phyloP scores from a whole-genome alignment of 768 basidiomycete species.

The Sarcodon sp. region DNA sequence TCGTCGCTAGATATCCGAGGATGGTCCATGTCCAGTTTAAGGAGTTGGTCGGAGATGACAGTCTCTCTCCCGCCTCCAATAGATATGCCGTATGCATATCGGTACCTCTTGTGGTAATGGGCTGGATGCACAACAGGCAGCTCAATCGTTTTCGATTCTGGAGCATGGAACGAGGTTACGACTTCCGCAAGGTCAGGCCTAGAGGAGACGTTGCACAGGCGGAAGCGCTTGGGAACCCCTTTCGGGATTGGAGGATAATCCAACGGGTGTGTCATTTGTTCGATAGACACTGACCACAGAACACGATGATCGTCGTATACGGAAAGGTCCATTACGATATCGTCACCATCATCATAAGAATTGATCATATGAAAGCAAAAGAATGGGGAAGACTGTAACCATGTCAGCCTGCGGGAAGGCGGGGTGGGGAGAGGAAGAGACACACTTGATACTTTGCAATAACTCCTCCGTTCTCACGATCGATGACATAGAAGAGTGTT shows the following conservation, averaged over 20 bases:
- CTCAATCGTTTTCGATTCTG: conserved; percentile 10
- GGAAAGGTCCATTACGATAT: conserved; percentile 23
- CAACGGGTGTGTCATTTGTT: conserved; percentile 14
- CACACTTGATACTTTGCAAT: conserved; percentile 20
- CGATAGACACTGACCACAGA: conserved; percentile 19
- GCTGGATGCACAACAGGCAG: conserved; percentile 22
- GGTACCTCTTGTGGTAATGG: conserved; percentile 15
- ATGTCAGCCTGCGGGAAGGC: background rate
- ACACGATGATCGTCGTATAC: conserved; percentile 20
- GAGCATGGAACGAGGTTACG: conserved; percentile 7
- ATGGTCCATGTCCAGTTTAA: conserved; percentile 20
- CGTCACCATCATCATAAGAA: conserved; percentile 22
- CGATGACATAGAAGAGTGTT: conserved; percentile 24
- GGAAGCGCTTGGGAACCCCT: conserved; percentile 17
- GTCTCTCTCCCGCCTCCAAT: conserved; percentile 4
- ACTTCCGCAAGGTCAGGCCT: conserved; percentile 9
- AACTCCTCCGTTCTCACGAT: conserved; percentile 22
- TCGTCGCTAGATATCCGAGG: background rate
- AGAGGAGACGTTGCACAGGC: conserved; percentile 7
- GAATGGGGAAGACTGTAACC: conserved; percentile 17
- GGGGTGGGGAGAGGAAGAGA: background rate
- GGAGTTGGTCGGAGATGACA: conserved; percentile 18
- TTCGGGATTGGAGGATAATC: conserved; percentile 10
- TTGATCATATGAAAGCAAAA: conserved; percentile 27
- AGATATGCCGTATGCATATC: conserved; percentile 7